Evolutionary conservation across 257 asterid genomes (phyloP).

Genomic region (Solanum paucissectum): DNA sequence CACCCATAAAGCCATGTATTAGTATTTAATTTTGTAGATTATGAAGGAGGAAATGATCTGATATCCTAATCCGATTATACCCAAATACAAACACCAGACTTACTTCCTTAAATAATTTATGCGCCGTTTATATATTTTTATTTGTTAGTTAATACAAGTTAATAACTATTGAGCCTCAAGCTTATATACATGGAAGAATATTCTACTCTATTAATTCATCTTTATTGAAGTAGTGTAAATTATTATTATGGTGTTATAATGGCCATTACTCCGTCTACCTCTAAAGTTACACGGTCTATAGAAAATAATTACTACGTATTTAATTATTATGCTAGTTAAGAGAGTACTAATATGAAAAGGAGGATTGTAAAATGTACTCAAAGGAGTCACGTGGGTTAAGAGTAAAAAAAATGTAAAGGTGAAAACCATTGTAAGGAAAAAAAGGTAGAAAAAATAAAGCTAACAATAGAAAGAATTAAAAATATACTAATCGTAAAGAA

Average conservation of each 20-base stretch:
- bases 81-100: background rate
- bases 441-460: background rate
- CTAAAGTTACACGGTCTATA: background rate
- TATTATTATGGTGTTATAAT: background rate
- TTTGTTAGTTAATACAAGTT: background rate
- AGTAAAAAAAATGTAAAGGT: background rate
- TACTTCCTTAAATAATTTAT: background rate
- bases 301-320: background rate
- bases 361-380: background rate
- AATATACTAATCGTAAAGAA: conserved; percentile 21
- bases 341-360: background rate
- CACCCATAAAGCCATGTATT: background rate
- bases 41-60: background rate
- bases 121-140: background rate
- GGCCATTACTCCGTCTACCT: conserved; percentile 3
- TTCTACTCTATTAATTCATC: background rate
- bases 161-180: background rate
- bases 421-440: background rate
- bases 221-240: background rate
- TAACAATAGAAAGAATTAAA: conserved; percentile 5
- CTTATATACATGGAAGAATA: background rate
- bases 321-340: background rate
- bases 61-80: background rate
- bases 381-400: background rate
- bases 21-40: background rate